Conservation (phyloP, 331 rosid genomes). For the Pyrus hybrid region DNA sequence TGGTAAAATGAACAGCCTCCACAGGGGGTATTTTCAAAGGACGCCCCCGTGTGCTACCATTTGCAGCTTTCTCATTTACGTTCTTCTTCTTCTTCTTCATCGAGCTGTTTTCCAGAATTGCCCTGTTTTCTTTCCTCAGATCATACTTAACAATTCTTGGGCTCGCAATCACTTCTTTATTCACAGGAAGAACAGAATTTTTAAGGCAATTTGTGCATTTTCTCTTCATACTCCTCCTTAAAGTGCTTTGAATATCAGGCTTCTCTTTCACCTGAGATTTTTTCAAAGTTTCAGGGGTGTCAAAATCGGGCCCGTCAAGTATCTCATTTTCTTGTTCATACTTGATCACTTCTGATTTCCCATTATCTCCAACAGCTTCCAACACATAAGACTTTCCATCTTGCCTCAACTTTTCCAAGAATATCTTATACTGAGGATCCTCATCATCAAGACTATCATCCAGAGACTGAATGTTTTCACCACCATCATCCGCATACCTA, state of each 20-base stretch:
- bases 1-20: background rate
- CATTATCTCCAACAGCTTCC: conserved; percentile 5
- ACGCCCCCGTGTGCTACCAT: background rate
- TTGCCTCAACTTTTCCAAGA: conserved; percentile 26
- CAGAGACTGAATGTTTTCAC: background rate
- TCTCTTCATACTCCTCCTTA: conserved; percentile 2
- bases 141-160: background rate
- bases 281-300: background rate
- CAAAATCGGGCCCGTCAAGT: background rate
- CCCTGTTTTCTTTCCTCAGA: background rate
- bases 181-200: background rate
- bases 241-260: background rate
- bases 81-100: background rate
- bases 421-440: conserved; percentile 32
- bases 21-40: background rate
- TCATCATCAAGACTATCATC: background rate
- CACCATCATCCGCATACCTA: background rate
- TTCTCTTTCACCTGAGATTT: background rate
- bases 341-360: background rate
- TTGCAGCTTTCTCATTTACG: background rate
- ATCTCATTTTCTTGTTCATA: conserved; percentile 18
- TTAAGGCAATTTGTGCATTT: background rate
- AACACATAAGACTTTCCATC: conserved; percentile 23
- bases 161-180: background rate
- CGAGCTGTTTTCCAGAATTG: background rate